Evolutionary conservation across 495 filamentous ascomycete genomes (phyloP), one percentile per base, ranked within the genome.

Genomic region (Amniculicola lignicola): DNA sequence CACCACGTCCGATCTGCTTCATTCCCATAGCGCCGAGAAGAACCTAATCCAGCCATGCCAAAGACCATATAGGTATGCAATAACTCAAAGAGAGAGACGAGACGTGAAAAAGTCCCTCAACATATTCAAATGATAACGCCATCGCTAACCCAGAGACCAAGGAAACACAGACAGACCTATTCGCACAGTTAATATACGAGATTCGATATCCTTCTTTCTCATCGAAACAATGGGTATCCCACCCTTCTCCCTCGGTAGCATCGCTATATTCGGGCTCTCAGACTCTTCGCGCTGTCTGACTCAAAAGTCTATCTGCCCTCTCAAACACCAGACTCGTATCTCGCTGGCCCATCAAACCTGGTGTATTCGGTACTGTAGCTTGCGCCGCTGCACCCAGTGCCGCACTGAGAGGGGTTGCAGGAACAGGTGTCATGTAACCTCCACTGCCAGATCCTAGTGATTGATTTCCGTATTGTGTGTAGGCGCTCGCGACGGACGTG

Each of bases 311-410:
- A 39, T 55, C 50, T 14, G 74, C 73, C 77, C 82, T 83, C 4
- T 57, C 54, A 22, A 57, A 57, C 10, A 50, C 23, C 24, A 50
- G 43, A 11, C 42, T 21, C 4, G 39, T 59, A 28, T 22, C 54
- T 4, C 24, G 7, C 22, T 36, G 40, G 4, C 4, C 21, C 21
- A 23, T 24, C 5, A 29, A 38, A 22, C 39, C 82, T 21, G 87
- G 87, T 0, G 86, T 90, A 7, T 83, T 86, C 4, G 90, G 89
- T 16, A 95, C 83, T 0, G 90, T 96, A 1, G 90, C 89, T 67
- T 93, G 88, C 14, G 88, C 89, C 31, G 90, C 90, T 6, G 89
- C 87, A 3, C 90, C 90, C 3, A 95, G 78, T 12, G 90, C 90
- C 14, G 90, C 90, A 62, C 87, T 91, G 52, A 92, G 76, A 5